phyloP scores from a whole-genome alignment of 2,329 filamentous ascomycete genomes.

The Didymella arachidicola region DNA sequence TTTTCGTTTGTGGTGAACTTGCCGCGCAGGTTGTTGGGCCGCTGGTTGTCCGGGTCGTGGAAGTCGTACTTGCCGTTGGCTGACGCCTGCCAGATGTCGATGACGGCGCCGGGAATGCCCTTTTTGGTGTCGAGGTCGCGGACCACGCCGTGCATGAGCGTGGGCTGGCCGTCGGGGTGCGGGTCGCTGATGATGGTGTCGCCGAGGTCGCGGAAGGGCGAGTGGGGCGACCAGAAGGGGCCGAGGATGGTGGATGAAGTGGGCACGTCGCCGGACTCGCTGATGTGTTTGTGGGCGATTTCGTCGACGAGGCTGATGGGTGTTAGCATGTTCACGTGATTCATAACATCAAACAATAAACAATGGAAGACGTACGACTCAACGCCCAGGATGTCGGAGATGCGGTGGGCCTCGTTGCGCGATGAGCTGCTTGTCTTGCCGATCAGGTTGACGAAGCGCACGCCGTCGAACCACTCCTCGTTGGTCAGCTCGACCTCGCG shows the following conservation, averaged over 20 bases:
- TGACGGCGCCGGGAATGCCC: conserved; percentile 71
- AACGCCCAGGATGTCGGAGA: conserved; percentile 76
- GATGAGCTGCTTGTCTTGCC: conserved; percentile 73
- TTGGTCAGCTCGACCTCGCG: conserved; percentile 78
- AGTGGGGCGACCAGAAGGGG: conserved; percentile 79
- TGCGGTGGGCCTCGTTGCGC: conserved; percentile 76
- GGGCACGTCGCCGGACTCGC: conserved; percentile 67
- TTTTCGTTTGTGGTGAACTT: conserved; percentile 76
- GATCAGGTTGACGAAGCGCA: conserved; percentile 77
- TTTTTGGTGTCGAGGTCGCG: conserved; percentile 70
- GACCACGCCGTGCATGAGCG: conserved; percentile 74
- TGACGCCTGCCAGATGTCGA: conserved; percentile 81
- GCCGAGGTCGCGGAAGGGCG: conserved; percentile 74
- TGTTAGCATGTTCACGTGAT: too few relatives aligned
- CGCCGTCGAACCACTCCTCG: conserved; percentile 79
- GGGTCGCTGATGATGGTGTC: conserved; percentile 71
- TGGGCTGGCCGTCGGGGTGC: conserved; percentile 64
- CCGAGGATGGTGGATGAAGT: conserved; percentile 81
- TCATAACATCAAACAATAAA: too few relatives aligned
- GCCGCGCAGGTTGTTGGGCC: conserved; percentile 76
- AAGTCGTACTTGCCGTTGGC: conserved; percentile 80
- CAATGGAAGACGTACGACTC: conserved; percentile 76
- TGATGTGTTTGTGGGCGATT: conserved; percentile 69
- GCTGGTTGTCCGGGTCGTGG: conserved; percentile 75
- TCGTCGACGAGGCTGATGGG: conserved; percentile 67